These are phyloP conservation scores for Pelagophyceae sp. DNA, from an alignment of 352 stramenopile genomes.

Conservation along the genomic window DNA sequence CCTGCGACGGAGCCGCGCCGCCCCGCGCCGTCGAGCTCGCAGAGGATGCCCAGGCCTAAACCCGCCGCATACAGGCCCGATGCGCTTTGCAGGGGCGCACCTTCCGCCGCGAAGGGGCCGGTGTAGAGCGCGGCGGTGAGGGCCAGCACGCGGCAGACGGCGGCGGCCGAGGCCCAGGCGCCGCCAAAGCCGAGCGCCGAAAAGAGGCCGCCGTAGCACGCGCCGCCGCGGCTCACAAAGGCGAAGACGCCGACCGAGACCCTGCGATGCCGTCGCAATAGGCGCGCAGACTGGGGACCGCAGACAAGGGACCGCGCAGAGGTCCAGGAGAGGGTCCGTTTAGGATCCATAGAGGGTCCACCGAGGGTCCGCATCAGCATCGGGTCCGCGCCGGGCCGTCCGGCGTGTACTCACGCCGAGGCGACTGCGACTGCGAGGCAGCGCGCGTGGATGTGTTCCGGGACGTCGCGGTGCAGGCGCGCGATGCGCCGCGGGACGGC, in stretches of 20 bases:
- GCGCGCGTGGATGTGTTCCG: conserved; percentile 66
- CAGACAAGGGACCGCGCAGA: no score
- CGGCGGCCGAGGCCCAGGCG: not conserved
- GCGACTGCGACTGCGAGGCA: conserved; percentile 75
- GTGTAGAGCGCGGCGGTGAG: not conserved
- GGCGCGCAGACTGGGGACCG: no score
- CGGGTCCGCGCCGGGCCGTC: no score
- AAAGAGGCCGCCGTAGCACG: not conserved
- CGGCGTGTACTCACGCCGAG: no score
- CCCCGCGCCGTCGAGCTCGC: not conserved
- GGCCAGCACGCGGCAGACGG: conserved; percentile 12
- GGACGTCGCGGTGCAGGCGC: conserved; percentile 63
- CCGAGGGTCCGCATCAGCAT: no score
- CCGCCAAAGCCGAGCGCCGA: not conserved
- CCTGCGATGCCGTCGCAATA: no score
- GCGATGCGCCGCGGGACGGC: conserved; percentile 60
- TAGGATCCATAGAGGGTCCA: no score
- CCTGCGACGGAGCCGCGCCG: not conserved
- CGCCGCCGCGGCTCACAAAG: not conserved
- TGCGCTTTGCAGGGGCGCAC: no score
- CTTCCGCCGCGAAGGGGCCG: not conserved
- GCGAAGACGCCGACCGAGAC: not conserved
- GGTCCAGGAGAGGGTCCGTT: no score
- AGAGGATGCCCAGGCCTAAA: not conserved
- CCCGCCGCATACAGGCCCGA: not conserved